These are phyloP conservation scores for Olyra latifolia DNA, from an alignment of 176 grass and related monocot genomes.

Conservation along the genomic window DNA sequence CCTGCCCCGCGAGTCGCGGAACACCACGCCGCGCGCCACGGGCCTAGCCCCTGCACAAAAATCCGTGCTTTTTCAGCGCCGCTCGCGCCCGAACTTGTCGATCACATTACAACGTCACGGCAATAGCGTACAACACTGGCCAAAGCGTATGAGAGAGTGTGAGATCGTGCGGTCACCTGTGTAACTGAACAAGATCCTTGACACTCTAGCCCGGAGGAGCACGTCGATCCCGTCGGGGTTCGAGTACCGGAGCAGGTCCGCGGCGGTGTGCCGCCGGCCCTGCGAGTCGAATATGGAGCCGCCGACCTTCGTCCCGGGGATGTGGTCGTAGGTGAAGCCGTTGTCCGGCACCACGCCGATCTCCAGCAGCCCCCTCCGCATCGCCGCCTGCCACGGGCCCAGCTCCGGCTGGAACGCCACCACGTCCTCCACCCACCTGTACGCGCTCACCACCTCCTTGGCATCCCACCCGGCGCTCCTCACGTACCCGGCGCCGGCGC, in stretches of 20 bases:
- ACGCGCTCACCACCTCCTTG: conserved; percentile 52
- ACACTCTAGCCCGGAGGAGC: conserved; percentile 34
- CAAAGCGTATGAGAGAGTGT: neutral
- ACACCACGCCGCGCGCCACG: conserved; percentile 63
- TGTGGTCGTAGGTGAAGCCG: conserved; percentile 58
- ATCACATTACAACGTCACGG: neutral
- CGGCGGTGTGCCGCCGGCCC: conserved; percentile 51
- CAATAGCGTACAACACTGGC: neutral
- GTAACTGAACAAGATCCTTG: conserved; percentile 48
- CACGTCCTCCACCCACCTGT: conserved; percentile 69
- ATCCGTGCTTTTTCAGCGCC: neutral
- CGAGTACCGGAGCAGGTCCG: conserved; percentile 56
- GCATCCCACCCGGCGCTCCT: conserved; percentile 46
- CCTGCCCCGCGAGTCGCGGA: conserved; percentile 43
- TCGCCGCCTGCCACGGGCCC: conserved; percentile 47
- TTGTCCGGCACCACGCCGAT: conserved; percentile 53
- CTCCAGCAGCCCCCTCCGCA: conserved; percentile 58
- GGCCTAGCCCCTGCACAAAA: conserved; percentile 41
- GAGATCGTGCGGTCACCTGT: neutral
- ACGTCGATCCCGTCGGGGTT: conserved; percentile 43
- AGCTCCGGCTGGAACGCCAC: conserved; percentile 54
- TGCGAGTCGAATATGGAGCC: conserved; percentile 55
- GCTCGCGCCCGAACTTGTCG: neutral
- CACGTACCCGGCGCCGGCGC: conserved; percentile 50
- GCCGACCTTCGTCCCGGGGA: conserved; percentile 59